phyloP scores from a whole-genome alignment of 2,329 filamentous ascomycete genomes.

The Albifimbria verrucaria region DNA sequence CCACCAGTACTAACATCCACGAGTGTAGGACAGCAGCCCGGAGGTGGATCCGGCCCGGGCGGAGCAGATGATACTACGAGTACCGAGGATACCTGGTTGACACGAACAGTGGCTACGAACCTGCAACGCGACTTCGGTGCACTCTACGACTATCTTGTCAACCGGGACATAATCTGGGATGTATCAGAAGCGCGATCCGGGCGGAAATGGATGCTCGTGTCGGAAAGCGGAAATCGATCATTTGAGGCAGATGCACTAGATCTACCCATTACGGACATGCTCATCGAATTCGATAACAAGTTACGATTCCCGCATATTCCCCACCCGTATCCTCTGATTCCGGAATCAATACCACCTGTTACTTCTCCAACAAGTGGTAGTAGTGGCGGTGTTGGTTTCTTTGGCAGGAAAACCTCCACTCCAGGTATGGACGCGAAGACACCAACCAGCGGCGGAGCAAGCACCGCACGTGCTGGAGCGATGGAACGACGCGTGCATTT shows the following conservation, averaged over 20 bases:
- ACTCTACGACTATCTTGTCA: slow-evolving; percentile 68
- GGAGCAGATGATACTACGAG: slow-evolving; percentile 12
- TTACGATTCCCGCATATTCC: slow-evolving; percentile 63
- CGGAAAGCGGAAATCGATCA: slow-evolving; percentile 37
- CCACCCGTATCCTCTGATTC: slow-evolving; percentile 63
- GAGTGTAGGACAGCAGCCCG: slow-evolving; percentile 12
- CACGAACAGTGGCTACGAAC: slow-evolving; percentile 50
- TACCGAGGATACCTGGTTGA: slow-evolving; percentile 56
- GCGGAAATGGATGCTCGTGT: slow-evolving; percentile 63
- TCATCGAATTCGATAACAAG: slow-evolving; percentile 62
- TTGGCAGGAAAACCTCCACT: slow-evolving; percentile 21
- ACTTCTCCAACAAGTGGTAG: background rate
- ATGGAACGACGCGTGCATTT: slow-evolving; percentile 51
- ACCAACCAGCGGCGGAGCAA: slow-evolving; percentile 15
- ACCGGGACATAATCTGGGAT: slow-evolving; percentile 65
- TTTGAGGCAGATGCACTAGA: slow-evolving; percentile 50
- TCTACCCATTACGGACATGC: slow-evolving; percentile 63
- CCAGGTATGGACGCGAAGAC: slow-evolving; percentile 19
- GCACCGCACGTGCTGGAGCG: slow-evolving; percentile 11
- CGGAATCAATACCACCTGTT: slow-evolving; percentile 42
- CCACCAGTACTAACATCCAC: slow-evolving; percentile 8
- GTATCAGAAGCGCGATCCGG: slow-evolving; percentile 57
- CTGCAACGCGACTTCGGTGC: slow-evolving; percentile 66
- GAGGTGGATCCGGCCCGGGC: background rate
- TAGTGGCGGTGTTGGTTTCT: slow-evolving; percentile 15